Evolutionary conservation across 179 eudicot genomes (phyloP).

Genomic region (Silene noctiflora): DNA sequence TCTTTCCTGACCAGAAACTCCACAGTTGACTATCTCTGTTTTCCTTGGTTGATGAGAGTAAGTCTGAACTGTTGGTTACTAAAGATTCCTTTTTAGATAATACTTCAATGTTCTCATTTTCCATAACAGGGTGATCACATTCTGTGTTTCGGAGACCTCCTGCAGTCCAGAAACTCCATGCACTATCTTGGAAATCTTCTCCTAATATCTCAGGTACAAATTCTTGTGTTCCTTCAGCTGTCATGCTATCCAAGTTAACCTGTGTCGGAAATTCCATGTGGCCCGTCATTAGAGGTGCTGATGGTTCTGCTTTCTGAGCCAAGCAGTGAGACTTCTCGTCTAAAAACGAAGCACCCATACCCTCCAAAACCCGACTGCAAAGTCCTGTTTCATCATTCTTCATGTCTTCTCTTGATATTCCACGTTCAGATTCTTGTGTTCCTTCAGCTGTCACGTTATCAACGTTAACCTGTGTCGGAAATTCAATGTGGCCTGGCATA

Average conservation of each 20-base stretch:
- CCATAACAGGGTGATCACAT: conserved; percentile 23
- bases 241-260: not conserved
- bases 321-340: not conserved
- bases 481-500: conserved; percentile 10
- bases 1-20: conserved; percentile 44
- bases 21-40: conserved; percentile 22
- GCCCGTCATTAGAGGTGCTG: conserved; percentile 18
- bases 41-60: conserved; percentile 18
- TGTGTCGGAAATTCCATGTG: not conserved
- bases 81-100: conserved; percentile 22
- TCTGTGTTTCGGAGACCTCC: conserved; percentile 19
- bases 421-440: conserved; percentile 7
- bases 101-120: conserved; percentile 8
- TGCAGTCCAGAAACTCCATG: conserved; percentile 39
- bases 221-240: conserved; percentile 18
- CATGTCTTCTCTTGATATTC: conserved; percentile 6
- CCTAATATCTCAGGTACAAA: conserved; percentile 9
- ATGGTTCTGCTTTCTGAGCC: conserved; percentile 3
- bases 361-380: not conserved
- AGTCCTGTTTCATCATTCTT: no score
- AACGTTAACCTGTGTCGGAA: not conserved
- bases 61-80: conserved; percentile 5
- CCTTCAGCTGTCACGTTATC: conserved; percentile 11
- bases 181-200: conserved; percentile 21
- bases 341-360: not conserved